A percentile compares a stretch with the other conserved stretches of the same genome.
These are phyloP conservation scores for Paecilomyces niveus DNA, from an alignment of 2,329 filamentous ascomycete species.

Conservation along the genomic window DNA sequence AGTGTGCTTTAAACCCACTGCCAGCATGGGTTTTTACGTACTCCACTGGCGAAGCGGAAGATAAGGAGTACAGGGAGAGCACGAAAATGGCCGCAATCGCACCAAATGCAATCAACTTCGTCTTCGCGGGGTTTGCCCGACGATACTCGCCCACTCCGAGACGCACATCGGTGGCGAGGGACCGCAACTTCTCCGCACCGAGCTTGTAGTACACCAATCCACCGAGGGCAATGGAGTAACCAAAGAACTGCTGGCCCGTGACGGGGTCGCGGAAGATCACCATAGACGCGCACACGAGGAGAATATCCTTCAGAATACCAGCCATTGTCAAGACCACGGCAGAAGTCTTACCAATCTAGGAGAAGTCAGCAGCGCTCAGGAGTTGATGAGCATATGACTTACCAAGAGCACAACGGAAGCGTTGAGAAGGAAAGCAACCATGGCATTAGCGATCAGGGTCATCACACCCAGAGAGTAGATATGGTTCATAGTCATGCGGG, in stretches of 20 bases:
- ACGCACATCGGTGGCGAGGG: too few species aligned
- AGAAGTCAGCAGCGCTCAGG: too few species aligned
- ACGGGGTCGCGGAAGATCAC: conserved; percentile 71
- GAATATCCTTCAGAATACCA: conserved; percentile 81
- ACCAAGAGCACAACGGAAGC: conserved; percentile 78
- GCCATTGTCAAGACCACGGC: conserved; percentile 78
- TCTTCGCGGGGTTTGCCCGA: too few species aligned
- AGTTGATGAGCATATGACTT: conserved; percentile 29
- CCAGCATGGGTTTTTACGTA: too few species aligned
- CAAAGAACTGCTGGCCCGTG: conserved; percentile 63
- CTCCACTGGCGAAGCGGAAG: too few species aligned
- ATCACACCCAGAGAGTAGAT: conserved; percentile 59
- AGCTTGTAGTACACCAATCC: conserved; percentile 64
- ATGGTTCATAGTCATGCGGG: conserved; percentile 58
- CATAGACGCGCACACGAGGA: conserved; percentile 70
- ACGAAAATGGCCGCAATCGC: too few species aligned
- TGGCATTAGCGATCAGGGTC: conserved; percentile 65
- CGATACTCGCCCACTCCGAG: too few species aligned
- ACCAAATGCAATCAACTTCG: too few species aligned
- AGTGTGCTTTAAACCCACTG: too few species aligned
- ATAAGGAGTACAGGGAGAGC: too few species aligned
- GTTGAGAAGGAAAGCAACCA: conserved; percentile 72
- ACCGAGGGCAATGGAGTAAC: conserved; percentile 66
- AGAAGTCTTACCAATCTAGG: conserved; percentile 78
- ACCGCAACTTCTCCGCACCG: conserved; percentile 55